phyloP scores from a whole-genome alignment of 2,329 filamentous ascomycete species.

The Penicillium polonicum region DNA sequence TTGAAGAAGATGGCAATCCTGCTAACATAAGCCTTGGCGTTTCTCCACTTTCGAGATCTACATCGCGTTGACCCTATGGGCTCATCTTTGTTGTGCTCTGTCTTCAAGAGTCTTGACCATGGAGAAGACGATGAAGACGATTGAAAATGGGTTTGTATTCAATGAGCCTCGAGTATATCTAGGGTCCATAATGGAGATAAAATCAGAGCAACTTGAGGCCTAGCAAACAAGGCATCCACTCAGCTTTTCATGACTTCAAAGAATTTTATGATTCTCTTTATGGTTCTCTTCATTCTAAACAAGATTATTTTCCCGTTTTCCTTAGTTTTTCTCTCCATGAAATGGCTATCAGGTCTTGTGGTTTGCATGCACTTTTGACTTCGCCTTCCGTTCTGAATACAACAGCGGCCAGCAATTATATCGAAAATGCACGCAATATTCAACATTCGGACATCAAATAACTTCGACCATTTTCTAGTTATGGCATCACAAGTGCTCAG shows the following conservation, averaged over 20 bases:
- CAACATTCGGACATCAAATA: not conserved
- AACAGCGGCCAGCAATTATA: not conserved
- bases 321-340: not conserved
- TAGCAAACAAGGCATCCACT: not conserved
- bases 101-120: not conserved
- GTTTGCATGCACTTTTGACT: not conserved
- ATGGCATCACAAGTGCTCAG: not conserved
- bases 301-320: not conserved
- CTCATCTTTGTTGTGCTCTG: not conserved
- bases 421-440: not conserved
- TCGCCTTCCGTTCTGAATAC: not conserved
- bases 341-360: not conserved
- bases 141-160: no score
- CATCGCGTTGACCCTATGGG: not conserved
- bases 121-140: not conserved
- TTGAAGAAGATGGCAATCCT: slow-evolving; percentile 8
- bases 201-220: not conserved
- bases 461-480: not conserved
- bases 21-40: slow-evolving; percentile 30
- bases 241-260: not conserved
- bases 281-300: not conserved
- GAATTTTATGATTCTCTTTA: not conserved
- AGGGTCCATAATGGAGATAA: no score
- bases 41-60: slow-evolving; percentile 1
- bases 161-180: not conserved